Base-by-base conservation (phyloP, 2,329 filamentous ascomycete genomes). In the Sporothrix euskadiensis region DNA sequence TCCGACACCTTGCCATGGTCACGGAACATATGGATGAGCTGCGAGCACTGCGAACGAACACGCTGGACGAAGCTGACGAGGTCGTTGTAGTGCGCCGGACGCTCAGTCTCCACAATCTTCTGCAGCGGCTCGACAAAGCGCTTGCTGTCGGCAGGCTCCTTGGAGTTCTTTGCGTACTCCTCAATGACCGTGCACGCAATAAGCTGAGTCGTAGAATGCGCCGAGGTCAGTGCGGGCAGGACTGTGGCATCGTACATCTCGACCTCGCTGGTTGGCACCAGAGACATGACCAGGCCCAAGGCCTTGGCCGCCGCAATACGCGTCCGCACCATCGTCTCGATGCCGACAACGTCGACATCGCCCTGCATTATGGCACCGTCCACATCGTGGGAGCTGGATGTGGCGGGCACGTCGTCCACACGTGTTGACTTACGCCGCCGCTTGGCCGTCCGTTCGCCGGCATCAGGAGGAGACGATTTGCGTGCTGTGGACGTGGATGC, bases 311-410 rank as follows among this genome's bases (percentile, higher is more conserved):
- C 93, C 74, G 90, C 92, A n/a, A 97, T 91, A 77, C 95, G 92
- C 8, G 94, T 97, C 75, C 95, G 90, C 69, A 98, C 89, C 81
- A 99, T 89, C 7, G 91, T 91, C 74, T 99, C 96, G 78, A 92
- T 88, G 44, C 96, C 94, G 35, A 99, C 94, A 57, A 99, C 86
- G 79, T 99, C 97, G 65, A 98, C 91, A 78, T 99, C 97, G 70
- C 97, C 96, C 80, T 95, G 93, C 85, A 99, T 94, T 91, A 99
- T 98, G 77, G 97, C 94, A 10, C 94, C 96, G 80, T 99, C 96
- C 22, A 99, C 94, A 81, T 99, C 97, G 81, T 99, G 96, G 0
- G 92, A 89, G n/a, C 92, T 84, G n/a, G 84, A 88, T 4, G 87
- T 83, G 1, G 88, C 83, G 1, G 88, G 84, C 9, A 87, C 82